These are phyloP conservation scores for Malus orientalis DNA, from an alignment of 306 rosid species.

Conservation along the genomic window DNA sequence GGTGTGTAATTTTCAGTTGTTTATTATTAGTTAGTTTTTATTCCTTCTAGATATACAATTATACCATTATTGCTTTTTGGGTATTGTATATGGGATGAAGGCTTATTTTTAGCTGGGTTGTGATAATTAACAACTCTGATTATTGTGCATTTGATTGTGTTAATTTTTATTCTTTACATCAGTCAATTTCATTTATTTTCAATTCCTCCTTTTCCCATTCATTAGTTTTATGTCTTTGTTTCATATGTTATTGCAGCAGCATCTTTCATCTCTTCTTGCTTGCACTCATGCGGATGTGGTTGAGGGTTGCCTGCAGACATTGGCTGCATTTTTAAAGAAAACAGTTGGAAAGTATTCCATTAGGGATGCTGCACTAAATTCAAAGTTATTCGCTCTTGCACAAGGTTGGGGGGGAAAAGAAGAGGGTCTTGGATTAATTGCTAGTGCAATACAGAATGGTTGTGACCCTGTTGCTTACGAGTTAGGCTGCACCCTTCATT, in stretches of 20 bases:
- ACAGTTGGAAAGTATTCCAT: slow-evolving; percentile 80
- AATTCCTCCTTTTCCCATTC: neutral
- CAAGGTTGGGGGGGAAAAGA: slow-evolving; percentile 99
- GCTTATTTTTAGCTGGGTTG: neutral
- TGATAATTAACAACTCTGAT: neutral
- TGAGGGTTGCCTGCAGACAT: slow-evolving; percentile 88
- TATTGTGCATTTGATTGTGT: neutral
- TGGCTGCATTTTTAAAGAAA: slow-evolving; percentile 87
- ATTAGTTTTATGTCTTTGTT: slow-evolving; percentile 10
- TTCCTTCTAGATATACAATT: neutral
- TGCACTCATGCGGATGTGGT: slow-evolving; percentile 93
- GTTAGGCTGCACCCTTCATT: slow-evolving; percentile 89
- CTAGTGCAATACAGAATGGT: slow-evolving; percentile 61
- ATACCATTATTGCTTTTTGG: neutral
- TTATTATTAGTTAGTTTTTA: neutral
- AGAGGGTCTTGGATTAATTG: slow-evolving; percentile 94
- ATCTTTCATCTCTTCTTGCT: slow-evolving; percentile 89
- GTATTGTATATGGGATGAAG: neutral
- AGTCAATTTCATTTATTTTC: neutral
- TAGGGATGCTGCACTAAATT: slow-evolving; percentile 71
- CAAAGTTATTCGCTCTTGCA: slow-evolving; percentile 83
- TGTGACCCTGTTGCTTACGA: slow-evolving; percentile 55
- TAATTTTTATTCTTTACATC: neutral
- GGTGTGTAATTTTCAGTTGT: neutral
- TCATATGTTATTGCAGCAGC: slow-evolving; percentile 72